Evolutionary conservation across 1,284 basidiomycete species (phyloP), one percentile per base, ranked within the genome.

Genomic region (Agroathelia rolfsii): DNA sequence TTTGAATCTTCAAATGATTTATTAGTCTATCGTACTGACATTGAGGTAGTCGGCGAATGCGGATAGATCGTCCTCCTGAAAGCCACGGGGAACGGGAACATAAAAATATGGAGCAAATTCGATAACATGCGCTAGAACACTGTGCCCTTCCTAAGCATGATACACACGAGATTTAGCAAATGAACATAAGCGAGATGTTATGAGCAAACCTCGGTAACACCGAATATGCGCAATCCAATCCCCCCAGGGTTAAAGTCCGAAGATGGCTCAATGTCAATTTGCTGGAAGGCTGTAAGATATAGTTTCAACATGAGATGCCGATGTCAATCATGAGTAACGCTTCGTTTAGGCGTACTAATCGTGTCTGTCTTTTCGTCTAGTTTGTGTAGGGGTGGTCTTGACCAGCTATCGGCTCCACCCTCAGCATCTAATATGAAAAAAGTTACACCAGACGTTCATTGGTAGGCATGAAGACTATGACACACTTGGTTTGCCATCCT

Each of bases 91-190:
- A 13, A 79, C 74, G 2, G 86, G 66, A 23, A 96, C 60, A 49
- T 88, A 96, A 53, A 96, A 93, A 54, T 96, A 96, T 0, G 93
- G 92, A 31, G 77, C 55, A 51, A 94, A 95, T 16, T 78, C 77
- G 4, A 69, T 77, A 25, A 95, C 67, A 42, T 82, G 74, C 1
- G 78, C 81, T 9, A 95, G 66, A 3, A 96, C 84, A 34, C 90
- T 95, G 51, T 95, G 73, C 1, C 92, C 93, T 2, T 62, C 66
- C 77, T 89, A 44, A 20, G 37, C 28, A 8, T 30, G 24, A 29
- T 35, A 26, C 44, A 24, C 41, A 30, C 36, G 27, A 39, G 18
- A 27, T n/a, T 8, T 24, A 33, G 25, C 8, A 24, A 17, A 14
- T 7, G 24, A 18, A 23, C 13, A 24, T 8, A 19, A 24, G 10